Evolutionary conservation across 371 early-diverging fungal species (phyloP).

Genomic region (Apophysomyces ossiformis): DNA sequence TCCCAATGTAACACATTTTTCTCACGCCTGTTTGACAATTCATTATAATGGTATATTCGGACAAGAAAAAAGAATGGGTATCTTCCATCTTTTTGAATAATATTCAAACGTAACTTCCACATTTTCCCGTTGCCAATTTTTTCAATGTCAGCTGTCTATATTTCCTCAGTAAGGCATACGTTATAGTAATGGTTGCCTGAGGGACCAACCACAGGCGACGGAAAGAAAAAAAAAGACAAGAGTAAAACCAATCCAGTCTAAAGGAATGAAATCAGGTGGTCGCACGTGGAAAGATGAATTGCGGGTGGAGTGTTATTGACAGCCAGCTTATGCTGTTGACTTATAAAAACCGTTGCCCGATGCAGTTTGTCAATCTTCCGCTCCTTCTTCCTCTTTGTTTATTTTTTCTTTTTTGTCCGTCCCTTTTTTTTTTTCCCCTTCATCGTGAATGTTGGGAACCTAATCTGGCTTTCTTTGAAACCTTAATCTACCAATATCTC

Average conservation of each 20-base stretch:
- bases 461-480: slow-evolving; percentile 7
- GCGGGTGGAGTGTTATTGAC: no score
- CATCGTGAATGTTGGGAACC: slow-evolving; percentile 5
- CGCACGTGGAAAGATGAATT: not conserved
- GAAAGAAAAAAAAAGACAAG: not conserved
- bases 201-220: slow-evolving; percentile 1
- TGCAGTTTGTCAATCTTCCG: not conserved
- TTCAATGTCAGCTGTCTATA: not conserved
- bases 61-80: not conserved
- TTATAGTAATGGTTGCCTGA: not conserved
- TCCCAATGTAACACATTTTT: slow-evolving; percentile 8
- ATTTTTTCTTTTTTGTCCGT: not conserved
- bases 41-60: not conserved
- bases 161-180: not conserved
- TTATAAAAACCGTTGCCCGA: no score
- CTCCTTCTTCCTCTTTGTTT: not conserved
- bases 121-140: not conserved
- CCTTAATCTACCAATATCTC: not conserved
- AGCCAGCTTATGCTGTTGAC: no score
- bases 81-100: no score
- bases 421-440: not conserved
- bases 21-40: not conserved
- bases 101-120: not conserved
- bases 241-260: slow-evolving; percentile 1
- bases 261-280: not conserved